phyloP scores from a whole-genome alignment of 768 basidiomycete species.

The Calvatia gigantea region DNA sequence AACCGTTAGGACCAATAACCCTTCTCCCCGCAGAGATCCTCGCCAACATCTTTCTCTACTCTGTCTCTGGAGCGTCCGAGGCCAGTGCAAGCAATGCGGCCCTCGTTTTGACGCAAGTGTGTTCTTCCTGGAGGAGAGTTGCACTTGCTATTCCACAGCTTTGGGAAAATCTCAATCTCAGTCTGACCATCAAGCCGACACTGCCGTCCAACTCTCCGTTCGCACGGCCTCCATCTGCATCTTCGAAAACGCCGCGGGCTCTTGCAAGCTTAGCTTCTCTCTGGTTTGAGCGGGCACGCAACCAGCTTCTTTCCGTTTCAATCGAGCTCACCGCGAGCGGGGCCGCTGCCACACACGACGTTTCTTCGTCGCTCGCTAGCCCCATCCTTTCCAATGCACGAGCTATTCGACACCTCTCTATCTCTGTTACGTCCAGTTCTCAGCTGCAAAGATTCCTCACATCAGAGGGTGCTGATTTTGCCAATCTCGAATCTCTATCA shows the following conservation, averaged over 20 bases:
- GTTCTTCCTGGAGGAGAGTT: conserved; percentile 8
- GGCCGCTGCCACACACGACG: not conserved
- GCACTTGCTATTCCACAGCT: conserved; percentile 4
- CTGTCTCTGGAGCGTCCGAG: not conserved
- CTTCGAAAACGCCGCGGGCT: not conserved
- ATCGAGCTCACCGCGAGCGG: conserved; percentile 3
- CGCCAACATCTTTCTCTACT: conserved; percentile 4
- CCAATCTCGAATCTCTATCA: conserved; percentile 6
- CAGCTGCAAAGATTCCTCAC: conserved; percentile 3
- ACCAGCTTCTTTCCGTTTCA: conserved; percentile 10
- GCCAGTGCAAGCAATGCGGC: not conserved
- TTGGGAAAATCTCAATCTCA: conserved; percentile 5
- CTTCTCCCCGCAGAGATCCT: conserved; percentile 7
- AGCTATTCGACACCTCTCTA: conserved; percentile 5
- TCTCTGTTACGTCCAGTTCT: not conserved
- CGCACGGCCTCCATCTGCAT: not conserved
- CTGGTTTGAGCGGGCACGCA: conserved; percentile 5
- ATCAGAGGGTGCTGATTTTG: not conserved
- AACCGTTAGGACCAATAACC: not conserved
- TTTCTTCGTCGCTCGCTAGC: not conserved
- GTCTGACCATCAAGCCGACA: not conserved
- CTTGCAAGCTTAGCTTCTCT: conserved; percentile 5
- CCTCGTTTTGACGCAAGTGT: conserved; percentile 7
- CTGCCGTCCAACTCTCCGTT: conserved; percentile 5
- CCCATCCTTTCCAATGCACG: conserved; percentile 3